A percentile compares a stretch with the other conserved stretches of the same genome.
phyloP scores from a whole-genome alignment of 169 alveolate genomes.

The Plasmodium ovale region DNA sequence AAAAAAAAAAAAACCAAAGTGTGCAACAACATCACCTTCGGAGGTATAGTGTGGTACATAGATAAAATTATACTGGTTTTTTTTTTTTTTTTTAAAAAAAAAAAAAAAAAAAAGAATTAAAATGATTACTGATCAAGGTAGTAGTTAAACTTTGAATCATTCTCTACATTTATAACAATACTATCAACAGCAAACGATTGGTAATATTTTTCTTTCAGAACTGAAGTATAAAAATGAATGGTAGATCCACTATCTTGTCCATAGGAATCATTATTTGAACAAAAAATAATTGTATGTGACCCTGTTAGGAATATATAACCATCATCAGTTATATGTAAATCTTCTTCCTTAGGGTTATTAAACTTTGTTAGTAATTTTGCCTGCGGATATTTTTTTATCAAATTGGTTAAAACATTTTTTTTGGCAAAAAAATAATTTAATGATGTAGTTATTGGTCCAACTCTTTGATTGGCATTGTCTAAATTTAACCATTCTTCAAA shows the following conservation, averaged over 20 bases:
- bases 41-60: too few species aligned
- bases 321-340: slow-evolving; percentile 47
- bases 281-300: slow-evolving; percentile 49
- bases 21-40: too few species aligned
- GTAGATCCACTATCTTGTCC: slow-evolving; percentile 48
- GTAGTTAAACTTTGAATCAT: slow-evolving; percentile 31
- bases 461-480: slow-evolving; percentile 40
- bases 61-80: too few species aligned
- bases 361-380: slow-evolving; percentile 2
- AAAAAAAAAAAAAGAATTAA: too few species aligned
- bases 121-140: slow-evolving; percentile 4
- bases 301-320: slow-evolving; percentile 22
- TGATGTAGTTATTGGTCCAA: slow-evolving; percentile 49
- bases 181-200: slow-evolving; percentile 30
- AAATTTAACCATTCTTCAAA: slow-evolving; percentile 27
- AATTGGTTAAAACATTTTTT: slow-evolving; percentile 5
- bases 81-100: too few species aligned
- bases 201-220: slow-evolving; percentile 44
- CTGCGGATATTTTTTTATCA: slow-evolving; percentile 23
- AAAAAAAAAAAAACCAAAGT: too few species aligned
- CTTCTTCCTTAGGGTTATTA: slow-evolving; percentile 7
- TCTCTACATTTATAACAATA: slow-evolving; percentile 20
- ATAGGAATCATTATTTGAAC: slow-evolving; percentile 47
- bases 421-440: slow-evolving; percentile 46
- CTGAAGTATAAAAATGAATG: slow-evolving; percentile 34